Evolutionary conservation across 768 basidiomycete species (phyloP).

Genomic region (Boletus vermiculosoides): DNA sequence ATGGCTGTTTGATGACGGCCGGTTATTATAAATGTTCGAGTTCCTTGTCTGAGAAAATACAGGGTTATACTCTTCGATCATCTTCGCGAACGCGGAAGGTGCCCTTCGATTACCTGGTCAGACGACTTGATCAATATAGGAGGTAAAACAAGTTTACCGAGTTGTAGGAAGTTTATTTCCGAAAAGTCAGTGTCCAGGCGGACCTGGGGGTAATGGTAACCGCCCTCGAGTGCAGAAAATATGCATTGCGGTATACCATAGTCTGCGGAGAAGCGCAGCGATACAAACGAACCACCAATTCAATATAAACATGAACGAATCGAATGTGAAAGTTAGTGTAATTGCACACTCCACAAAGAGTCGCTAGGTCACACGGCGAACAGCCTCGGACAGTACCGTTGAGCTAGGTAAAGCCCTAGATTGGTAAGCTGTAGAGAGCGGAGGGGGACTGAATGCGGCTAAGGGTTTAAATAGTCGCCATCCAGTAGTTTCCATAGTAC

Average conservation of each 20-base stretch:
- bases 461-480: too few species aligned
- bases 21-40: constrained; percentile 17
- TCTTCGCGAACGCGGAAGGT: constrained; percentile 44
- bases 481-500: too few species aligned
- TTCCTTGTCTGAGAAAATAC: constrained; percentile 53
- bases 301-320: background rate
- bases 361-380: too few species aligned
- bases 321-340: background rate
- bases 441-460: too few species aligned
- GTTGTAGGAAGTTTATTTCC: constrained; percentile 10
- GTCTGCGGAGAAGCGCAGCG: background rate
- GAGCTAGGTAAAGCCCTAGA: too few species aligned
- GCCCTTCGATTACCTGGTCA: constrained; percentile 6
- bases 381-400: too few species aligned
- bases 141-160: background rate
- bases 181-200: constrained; percentile 16
- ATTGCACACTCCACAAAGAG: too few species aligned
- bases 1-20: constrained; percentile 33
- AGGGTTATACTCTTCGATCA: constrained; percentile 59
- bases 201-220: constrained; percentile 17
- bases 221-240: background rate
- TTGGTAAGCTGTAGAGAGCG: too few species aligned
- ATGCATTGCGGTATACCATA: background rate
- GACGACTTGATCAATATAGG: background rate
- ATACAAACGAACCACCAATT: background rate